Percentiles rank a stretch among this genome's conserved stretches.
Evolutionary conservation across 2,329 filamentous ascomycete species (phyloP).

Genomic region (Venturiaceae sp.): DNA sequence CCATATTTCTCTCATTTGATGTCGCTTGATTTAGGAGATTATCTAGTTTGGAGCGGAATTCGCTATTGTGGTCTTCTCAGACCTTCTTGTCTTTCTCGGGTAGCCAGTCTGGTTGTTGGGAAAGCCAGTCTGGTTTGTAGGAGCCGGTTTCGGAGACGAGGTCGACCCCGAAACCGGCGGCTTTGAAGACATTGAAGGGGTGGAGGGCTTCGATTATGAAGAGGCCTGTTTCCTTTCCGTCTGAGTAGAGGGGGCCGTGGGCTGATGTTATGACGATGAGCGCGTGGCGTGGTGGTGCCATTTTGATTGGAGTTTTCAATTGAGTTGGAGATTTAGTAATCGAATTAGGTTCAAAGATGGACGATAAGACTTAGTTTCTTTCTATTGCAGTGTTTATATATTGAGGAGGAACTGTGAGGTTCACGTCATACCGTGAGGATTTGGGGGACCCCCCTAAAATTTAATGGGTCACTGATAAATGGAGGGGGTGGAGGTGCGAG

Average conservation of each 20-base stretch:
- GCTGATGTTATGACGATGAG: conserved; percentile 35
- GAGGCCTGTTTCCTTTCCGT: conserved; percentile 32
- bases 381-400: no score
- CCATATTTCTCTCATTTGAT: no score
- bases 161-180: conserved; percentile 38
- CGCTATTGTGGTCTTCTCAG: conserved; percentile 31
- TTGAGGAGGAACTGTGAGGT: no score
- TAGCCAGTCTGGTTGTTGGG: conserved; percentile 31
- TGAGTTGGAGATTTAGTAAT: no score
- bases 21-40: no score
- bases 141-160: conserved; percentile 36
- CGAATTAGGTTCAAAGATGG: no score
- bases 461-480: no score
- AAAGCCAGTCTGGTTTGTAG: conserved; percentile 35
- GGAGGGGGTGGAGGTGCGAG: no score
- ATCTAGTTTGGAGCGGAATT: conserved; percentile 37
- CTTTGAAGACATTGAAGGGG: conserved; percentile 34
- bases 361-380: no score
- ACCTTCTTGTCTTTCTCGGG: conserved; percentile 26
- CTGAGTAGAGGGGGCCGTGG: conserved; percentile 23
- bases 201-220: conserved; percentile 42
- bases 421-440: no score
- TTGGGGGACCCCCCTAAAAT: no score
- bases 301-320: no score
- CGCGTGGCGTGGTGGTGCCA: conserved; percentile 26